phyloP scores from a whole-genome alignment of 139 green algal species.

The Yamagishiella unicocca region DNA sequence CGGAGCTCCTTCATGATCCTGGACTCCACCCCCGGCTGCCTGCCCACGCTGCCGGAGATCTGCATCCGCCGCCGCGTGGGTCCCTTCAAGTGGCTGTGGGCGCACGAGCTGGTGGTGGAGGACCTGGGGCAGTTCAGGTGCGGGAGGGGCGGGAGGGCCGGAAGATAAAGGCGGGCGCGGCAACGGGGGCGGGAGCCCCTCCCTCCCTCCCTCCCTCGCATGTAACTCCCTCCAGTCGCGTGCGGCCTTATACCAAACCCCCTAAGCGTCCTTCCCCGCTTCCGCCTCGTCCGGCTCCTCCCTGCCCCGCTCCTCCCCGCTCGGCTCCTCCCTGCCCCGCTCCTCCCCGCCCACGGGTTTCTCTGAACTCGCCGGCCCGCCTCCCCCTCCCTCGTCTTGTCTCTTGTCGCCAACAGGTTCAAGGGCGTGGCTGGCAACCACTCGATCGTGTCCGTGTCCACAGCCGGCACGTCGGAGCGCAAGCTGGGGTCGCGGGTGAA shows the following conservation, averaged over 20 bases:
- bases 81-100: conserved; percentile 44
- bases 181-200: neutral
- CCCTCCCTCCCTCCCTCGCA: too few species aligned
- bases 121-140: conserved; percentile 55
- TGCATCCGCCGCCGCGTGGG: conserved; percentile 30
- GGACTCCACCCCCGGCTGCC: conserved; percentile 6
- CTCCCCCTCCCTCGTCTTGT: too few species aligned
- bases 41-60: conserved; percentile 20
- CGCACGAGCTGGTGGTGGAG: conserved; percentile 41
- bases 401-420: conserved; percentile 36
- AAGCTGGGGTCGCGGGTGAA: conserved; percentile 49
- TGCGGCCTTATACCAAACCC: too few species aligned
- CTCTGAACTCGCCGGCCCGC: too few species aligned
- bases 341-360: too few species aligned
- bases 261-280: too few species aligned
- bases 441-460: conserved; percentile 55
- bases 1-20: conserved; percentile 26
- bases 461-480: conserved; percentile 41
- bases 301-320: too few species aligned
- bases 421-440: conserved; percentile 67
- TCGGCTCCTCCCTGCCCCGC: too few species aligned
- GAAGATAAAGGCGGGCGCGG: neutral
- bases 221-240: too few species aligned
- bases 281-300: neutral
- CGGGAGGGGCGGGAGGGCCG: neutral